phyloP scores from a whole-genome alignment of 805 yeast species.

The Candida morakotiae region DNA sequence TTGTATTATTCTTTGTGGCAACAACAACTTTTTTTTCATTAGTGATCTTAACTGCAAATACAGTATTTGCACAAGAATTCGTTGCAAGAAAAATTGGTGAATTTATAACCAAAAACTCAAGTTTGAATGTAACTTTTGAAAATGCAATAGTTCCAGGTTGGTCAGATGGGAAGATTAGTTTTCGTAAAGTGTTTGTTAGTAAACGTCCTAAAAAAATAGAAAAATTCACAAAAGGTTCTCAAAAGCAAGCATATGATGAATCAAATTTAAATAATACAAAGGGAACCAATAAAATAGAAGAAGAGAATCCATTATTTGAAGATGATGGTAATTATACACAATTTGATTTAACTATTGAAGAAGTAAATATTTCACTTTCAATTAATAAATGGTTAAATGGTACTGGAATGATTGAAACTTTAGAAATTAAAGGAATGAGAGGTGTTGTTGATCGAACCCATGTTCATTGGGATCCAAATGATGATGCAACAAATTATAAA shows the following conservation, averaged over 20 bases:
- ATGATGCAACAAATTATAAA: constrained; percentile 77
- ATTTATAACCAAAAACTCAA: constrained; percentile 76
- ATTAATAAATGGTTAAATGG: constrained; percentile 89
- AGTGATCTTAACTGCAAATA: constrained; percentile 70
- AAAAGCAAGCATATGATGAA: constrained; percentile 65
- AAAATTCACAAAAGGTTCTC: constrained; percentile 67
- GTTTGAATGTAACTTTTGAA: constrained; percentile 81
- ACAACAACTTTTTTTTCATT: constrained; percentile 91
- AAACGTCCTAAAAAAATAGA: constrained; percentile 64
- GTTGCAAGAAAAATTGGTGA: constrained; percentile 82
- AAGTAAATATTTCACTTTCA: constrained; percentile 74
- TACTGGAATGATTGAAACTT: constrained; percentile 71
- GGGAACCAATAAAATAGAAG: constrained; percentile 2
- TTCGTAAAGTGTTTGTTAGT: constrained; percentile 81
- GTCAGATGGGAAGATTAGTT: constrained; percentile 80
- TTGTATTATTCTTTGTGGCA: constrained; percentile 71
- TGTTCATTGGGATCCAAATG: constrained; percentile 76
- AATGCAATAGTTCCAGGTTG: constrained; percentile 93
- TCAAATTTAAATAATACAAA: constrained; percentile 38
- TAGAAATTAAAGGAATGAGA: constrained; percentile 78
- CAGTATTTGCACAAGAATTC: constrained; percentile 84
- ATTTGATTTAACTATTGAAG: constrained; percentile 86
- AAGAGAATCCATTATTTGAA: constrained; percentile 30
- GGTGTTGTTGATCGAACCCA: constrained; percentile 92
- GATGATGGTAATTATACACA: constrained; percentile 97